These are phyloP conservation scores for Waltiozyma sp. DNA, from an alignment of 1,139 yeast genomes.

Conservation along the genomic window DNA sequence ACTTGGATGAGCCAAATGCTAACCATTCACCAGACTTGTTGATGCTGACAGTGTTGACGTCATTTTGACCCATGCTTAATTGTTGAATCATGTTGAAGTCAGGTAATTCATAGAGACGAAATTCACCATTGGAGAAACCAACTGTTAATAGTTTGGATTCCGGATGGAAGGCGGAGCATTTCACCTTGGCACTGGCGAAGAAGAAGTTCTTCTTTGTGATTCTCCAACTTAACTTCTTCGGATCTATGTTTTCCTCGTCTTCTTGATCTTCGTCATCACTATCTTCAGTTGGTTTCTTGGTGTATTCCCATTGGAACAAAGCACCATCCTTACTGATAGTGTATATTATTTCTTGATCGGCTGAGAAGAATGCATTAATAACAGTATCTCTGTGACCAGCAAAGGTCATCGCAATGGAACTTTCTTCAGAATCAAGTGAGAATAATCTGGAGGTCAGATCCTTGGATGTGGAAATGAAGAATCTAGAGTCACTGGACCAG, in stretches of 20 bases:
- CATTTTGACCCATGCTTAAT: conserved; percentile 84
- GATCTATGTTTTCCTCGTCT: conserved; percentile 28
- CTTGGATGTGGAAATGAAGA: conserved; percentile 74
- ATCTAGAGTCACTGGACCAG: conserved; percentile 89
- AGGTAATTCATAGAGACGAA: conserved; percentile 83
- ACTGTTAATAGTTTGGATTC: conserved; percentile 61
- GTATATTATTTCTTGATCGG: conserved; percentile 77
- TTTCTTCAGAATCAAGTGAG: conserved; percentile 65
- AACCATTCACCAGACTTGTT: conserved; percentile 93
- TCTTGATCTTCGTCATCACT: conserved; percentile 29
- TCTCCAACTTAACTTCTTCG: conserved; percentile 55
- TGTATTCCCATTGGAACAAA: conserved; percentile 81
- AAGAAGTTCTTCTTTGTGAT: conserved; percentile 71
- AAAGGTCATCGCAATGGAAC: conserved; percentile 71
- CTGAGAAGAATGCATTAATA: conserved; percentile 74
- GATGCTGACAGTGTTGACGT: conserved; percentile 71
- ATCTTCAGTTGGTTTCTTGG: conserved; percentile 34
- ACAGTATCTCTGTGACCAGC: conserved; percentile 93
- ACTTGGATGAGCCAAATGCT: conserved; percentile 82
- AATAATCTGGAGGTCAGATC: conserved; percentile 87
- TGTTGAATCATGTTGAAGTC: conserved; percentile 72
- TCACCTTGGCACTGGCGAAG: conserved; percentile 59
- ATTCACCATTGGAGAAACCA: conserved; percentile 89
- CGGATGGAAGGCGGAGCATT: conserved; percentile 79
- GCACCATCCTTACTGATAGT: conserved; percentile 96